phyloP scores from a whole-genome alignment of 805 yeast species.

The Schwanniomyces occidentalis region DNA sequence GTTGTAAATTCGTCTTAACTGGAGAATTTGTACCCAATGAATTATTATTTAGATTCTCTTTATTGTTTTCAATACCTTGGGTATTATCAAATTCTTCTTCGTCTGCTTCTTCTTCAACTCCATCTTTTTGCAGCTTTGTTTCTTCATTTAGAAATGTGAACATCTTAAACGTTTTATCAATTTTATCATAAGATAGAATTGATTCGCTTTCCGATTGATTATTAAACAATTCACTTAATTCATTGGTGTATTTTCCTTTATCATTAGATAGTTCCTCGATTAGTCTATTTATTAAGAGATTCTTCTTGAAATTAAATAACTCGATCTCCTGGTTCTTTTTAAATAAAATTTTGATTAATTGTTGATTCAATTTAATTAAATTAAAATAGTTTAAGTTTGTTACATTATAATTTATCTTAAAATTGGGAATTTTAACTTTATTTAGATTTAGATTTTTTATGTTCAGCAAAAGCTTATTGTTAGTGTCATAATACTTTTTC shows the following conservation, averaged over 20 bases:
- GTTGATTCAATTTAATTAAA: constrained; percentile 14
- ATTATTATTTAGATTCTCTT: background rate
- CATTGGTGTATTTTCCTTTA: background rate
- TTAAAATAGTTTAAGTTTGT: constrained; percentile 12
- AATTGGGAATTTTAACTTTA: constrained; percentile 6
- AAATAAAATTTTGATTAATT: constrained; percentile 10
- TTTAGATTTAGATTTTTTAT: constrained; percentile 1
- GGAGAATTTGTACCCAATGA: background rate
- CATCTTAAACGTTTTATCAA: too few species aligned
- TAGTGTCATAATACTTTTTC: background rate
- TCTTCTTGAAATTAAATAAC: constrained; percentile 12
- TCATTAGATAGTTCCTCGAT: background rate
- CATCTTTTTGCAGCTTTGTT: background rate
- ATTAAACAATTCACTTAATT: too few species aligned
- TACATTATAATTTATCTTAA: constrained; percentile 1
- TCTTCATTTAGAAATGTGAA: too few species aligned
- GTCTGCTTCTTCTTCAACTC: background rate
- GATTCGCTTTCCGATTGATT: too few species aligned
- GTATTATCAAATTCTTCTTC: constrained; percentile 2
- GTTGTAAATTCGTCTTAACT: constrained; percentile 4
- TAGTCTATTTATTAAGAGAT: constrained; percentile 2
- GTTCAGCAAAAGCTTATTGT: background rate
- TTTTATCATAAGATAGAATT: background rate
- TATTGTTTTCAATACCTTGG: background rate
- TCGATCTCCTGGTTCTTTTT: constrained; percentile 15